These are phyloP conservation scores for Emiliania huxleyi DNA, from an alignment of 78 protist genomes.

Conservation along the genomic window DNA sequence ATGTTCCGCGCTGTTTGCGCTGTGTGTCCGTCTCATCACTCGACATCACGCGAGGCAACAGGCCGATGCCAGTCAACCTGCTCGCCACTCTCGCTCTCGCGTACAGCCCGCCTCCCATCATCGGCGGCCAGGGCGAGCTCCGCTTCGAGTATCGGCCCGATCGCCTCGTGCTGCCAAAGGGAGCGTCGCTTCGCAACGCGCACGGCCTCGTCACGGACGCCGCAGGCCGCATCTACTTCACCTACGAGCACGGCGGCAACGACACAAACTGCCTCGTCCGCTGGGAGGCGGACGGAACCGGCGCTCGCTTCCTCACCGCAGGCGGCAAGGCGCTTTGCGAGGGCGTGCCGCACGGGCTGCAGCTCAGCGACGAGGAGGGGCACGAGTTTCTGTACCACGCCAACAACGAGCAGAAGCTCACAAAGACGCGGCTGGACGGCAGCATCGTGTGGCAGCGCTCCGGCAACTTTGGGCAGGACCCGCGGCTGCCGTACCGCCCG, in stretches of 20 bases:
- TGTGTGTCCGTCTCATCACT: too few species aligned
- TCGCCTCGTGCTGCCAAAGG: neutral
- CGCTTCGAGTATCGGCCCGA: neutral
- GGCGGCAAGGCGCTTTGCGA: neutral
- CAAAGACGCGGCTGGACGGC: neutral
- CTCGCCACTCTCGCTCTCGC: too few species aligned
- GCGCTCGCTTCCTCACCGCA: neutral
- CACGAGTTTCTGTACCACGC: neutral
- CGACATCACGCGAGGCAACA: too few species aligned
- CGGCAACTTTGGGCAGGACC: too few species aligned
- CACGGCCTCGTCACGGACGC: conserved; percentile 1
- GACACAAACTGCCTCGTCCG: neutral
- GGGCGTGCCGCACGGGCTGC: conserved; percentile 8
- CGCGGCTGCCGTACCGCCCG: neutral
- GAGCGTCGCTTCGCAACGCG: neutral
- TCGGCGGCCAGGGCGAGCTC: neutral
- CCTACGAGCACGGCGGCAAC: neutral
- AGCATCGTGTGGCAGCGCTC: neutral
- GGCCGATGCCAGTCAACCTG: too few species aligned
- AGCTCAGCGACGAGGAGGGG: neutral
- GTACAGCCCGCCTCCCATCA: neutral
- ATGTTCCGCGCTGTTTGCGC: too few species aligned
- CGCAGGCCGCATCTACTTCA: neutral
- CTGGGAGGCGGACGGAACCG: neutral
- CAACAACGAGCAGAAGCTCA: neutral